A percentile compares a stretch with the other conserved stretches of the same genome.
Evolutionary conservation across 805 yeast genomes (phyloP).

Genomic region (Candida krabiensis): DNA sequence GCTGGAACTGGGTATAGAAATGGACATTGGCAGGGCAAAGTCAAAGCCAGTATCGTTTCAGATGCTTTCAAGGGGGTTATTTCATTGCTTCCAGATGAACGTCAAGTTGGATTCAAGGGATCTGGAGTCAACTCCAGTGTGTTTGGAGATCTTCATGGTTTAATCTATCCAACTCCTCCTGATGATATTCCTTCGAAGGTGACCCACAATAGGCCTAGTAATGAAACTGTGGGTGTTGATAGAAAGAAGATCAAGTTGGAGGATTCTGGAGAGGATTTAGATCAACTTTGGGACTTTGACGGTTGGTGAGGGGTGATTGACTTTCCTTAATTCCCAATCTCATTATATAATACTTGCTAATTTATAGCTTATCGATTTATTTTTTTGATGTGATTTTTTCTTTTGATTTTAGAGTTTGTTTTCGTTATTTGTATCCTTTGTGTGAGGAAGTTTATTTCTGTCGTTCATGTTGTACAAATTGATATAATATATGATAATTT

Average conservation of each 20-base stretch:
- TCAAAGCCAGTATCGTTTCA: slow-evolving; percentile 44
- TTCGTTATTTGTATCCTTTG: too few relatives aligned
- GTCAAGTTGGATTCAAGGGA: slow-evolving; percentile 7
- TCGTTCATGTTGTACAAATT: too few relatives aligned
- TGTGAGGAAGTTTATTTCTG: too few relatives aligned
- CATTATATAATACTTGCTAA: too few relatives aligned
- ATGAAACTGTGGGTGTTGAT: slow-evolving; percentile 10
- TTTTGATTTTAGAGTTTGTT: too few relatives aligned
- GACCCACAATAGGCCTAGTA: slow-evolving; percentile 9
- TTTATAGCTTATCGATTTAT: too few relatives aligned
- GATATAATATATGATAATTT: too few relatives aligned
- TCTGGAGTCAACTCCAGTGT: slow-evolving; percentile 4
- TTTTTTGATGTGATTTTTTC: too few relatives aligned
- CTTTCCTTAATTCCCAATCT: too few relatives aligned
- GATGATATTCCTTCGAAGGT: slow-evolving; percentile 24
- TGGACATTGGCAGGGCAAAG: slow-evolving; percentile 33
- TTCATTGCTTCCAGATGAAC: slow-evolving; percentile 23
- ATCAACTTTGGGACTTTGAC: slow-evolving; percentile 27
- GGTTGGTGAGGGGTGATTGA: slow-evolving; percentile 39
- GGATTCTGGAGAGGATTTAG: slow-evolving; percentile 6
- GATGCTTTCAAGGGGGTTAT: slow-evolving; percentile 48
- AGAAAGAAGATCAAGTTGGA: slow-evolving; percentile 19
- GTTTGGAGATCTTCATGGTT: slow-evolving; percentile 16
- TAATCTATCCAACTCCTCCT: slow-evolving; percentile 38
- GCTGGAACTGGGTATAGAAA: slow-evolving; percentile 7